Evolutionary conservation across 2,329 filamentous ascomycete species (phyloP).

Genomic region (Amylocarpus encephaloides): DNA sequence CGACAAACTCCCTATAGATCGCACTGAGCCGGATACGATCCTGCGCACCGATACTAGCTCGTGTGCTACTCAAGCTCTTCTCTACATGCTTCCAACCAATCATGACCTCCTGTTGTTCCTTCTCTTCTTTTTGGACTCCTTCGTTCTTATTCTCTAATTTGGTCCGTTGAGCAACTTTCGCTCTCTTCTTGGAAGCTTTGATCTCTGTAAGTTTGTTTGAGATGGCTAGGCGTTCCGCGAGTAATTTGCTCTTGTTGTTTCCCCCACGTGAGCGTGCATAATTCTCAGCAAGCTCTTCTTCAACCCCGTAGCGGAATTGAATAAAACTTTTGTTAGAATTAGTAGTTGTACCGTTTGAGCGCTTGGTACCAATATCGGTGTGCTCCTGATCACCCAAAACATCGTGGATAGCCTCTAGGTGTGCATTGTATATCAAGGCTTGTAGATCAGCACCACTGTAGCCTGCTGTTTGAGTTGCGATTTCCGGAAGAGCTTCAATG

Average conservation of each 20-base stretch:
- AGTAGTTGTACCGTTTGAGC: conserved; percentile 21
- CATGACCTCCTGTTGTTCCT: conserved; percentile 59
- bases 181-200: conserved; percentile 55
- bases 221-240: conserved; percentile 75
- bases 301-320: conserved; percentile 75
- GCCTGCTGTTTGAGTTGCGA: conserved; percentile 75
- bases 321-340: conserved; percentile 53
- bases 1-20: conserved; percentile 91
- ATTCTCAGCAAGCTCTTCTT: conserved; percentile 41
- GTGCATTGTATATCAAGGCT: conserved; percentile 90
- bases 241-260: conserved; percentile 45
- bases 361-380: conserved; percentile 29
- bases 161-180: conserved; percentile 23
- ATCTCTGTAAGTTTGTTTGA: conserved; percentile 76
- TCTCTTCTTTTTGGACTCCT: conserved; percentile 36
- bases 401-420: conserved; percentile 94
- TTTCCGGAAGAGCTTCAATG: conserved; percentile 50
- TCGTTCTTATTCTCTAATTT: conserved; percentile 28
- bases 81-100: conserved; percentile 81
- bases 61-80: conserved; percentile 68
- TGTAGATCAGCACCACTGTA: conserved; percentile 94
- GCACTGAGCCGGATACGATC: conserved; percentile 68
- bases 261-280: conserved; percentile 36
- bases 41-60: conserved; percentile 73
- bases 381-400: conserved; percentile 61